Evolutionary conservation across 352 stramenopile genomes (phyloP).

Genomic region (Pilasporangium apinafurcum): DNA sequence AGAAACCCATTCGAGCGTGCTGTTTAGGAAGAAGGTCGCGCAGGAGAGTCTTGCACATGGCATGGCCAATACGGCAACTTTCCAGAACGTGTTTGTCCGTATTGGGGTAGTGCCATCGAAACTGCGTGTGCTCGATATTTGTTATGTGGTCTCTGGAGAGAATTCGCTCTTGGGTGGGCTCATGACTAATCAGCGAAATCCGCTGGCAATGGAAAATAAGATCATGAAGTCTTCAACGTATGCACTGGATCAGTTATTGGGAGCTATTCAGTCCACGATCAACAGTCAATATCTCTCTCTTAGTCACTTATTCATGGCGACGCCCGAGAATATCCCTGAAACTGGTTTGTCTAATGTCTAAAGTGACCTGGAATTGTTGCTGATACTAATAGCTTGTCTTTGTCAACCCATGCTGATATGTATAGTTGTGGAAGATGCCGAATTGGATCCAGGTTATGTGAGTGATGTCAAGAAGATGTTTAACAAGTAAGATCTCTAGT

Average conservation of each 20-base stretch:
- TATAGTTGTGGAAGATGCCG: slow-evolving; percentile 22
- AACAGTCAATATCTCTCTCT: slow-evolving; percentile 61
- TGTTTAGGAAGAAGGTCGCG: slow-evolving; percentile 65
- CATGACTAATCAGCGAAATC: slow-evolving; percentile 27
- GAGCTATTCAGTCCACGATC: slow-evolving; percentile 59
- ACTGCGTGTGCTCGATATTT: slow-evolving; percentile 66
- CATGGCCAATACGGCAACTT: slow-evolving; percentile 58
- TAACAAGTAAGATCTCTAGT: slow-evolving; percentile 14
- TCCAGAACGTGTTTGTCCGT: slow-evolving; percentile 64
- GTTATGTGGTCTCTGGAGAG: slow-evolving; percentile 54
- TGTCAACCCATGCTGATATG: slow-evolving; percentile 2
- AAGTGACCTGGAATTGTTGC: too few relatives aligned
- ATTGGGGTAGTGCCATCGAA: slow-evolving; percentile 77
- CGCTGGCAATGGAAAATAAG: slow-evolving; percentile 23
- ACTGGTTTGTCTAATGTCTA: slow-evolving; percentile 18
- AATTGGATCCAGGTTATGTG: slow-evolving; percentile 71
- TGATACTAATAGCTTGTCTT: background rate
- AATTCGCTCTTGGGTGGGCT: slow-evolving; percentile 58
- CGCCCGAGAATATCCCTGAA: slow-evolving; percentile 60
- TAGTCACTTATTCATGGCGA: slow-evolving; percentile 75
- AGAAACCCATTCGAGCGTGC: slow-evolving; percentile 42
- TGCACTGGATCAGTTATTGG: slow-evolving; percentile 57
- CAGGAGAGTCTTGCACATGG: slow-evolving; percentile 58
- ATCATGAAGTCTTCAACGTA: slow-evolving; percentile 34
- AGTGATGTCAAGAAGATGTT: slow-evolving; percentile 57